Percentiles rank a stretch among this genome's conserved stretches.
Conservation (phyloP, 345 rosid species). For the Dimocarpus longan region DNA sequence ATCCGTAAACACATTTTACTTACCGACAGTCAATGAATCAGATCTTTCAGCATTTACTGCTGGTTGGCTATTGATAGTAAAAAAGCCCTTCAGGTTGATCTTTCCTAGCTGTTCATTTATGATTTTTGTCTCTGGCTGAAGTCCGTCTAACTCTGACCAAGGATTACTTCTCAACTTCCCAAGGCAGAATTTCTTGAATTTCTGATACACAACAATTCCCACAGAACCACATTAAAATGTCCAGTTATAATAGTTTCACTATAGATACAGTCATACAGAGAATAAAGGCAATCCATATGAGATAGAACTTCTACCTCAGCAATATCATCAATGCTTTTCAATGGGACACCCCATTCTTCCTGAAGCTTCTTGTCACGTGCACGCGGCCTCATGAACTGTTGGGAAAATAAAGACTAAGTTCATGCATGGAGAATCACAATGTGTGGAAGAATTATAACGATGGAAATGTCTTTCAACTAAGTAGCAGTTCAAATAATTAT, state of each 20-base stretch:
- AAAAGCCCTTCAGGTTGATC: conserved; percentile 84
- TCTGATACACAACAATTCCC: conserved; percentile 50
- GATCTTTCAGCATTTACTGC: conserved; percentile 89
- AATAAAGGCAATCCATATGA: background rate
- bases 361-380: conserved; percentile 91
- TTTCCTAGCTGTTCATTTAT: conserved; percentile 81
- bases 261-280: background rate
- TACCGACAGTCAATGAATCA: conserved; percentile 81
- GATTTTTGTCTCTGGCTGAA: conserved; percentile 93
- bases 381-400: conserved; percentile 78
- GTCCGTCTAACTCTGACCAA: conserved; percentile 95
- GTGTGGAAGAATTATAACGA: background rate
- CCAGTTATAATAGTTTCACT: conserved; percentile 1
- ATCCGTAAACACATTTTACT: conserved; percentile 19
- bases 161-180: conserved; percentile 88
- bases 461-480: conserved; percentile 5
- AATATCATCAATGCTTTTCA: conserved; percentile 75
- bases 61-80: conserved; percentile 97
- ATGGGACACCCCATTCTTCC: conserved; percentile 78
- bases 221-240: conserved; percentile 19
- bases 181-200: conserved; percentile 74
- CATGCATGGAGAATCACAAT: conserved; percentile 2
- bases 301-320: conserved; percentile 55
- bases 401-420: conserved; percentile 17
- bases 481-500: background rate